Base-by-base conservation (phyloP, 208 protist species). In the Trypanosoma melophagium region DNA sequence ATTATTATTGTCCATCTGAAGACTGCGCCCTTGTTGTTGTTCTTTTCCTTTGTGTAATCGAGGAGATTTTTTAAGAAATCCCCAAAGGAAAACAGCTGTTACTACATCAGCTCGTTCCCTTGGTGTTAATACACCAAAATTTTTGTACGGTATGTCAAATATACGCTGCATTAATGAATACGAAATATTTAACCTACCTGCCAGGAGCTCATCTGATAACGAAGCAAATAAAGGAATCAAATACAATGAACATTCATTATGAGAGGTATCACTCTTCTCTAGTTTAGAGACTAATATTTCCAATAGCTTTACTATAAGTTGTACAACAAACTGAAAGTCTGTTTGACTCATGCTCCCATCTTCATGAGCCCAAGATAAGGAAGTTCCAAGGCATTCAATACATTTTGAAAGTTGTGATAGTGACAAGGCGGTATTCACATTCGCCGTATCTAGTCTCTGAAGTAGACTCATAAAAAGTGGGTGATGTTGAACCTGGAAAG, bases 371-470 rank as follows among this genome's bases (percentile, higher is more conserved):
- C 9, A 63, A 24, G 7, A 49, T 21, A 56, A 25, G 45, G n/a
- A 22, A 21, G n/a, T 14, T 71, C 38, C 10, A 64, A 85, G 57
- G 28, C 67, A 49, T 24, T 58, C 54, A 17, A 71, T 69, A n/a
- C 53, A 59, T 24, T 66, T 81, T 3, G 83, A 73, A 13, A 88
- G 52, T 68, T 88, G 83, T 42, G 78, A 76, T 1, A 60, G 10
- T 0, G 66, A 71, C 45, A 66, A 61, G 31, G 42, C 16, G 9
- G 31, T 1, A 7, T 52, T 40, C 38, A 62, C n/a, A 10, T 53
- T 31, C 12, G 65, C 40, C 7, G 71, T 66, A 35, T 45, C 58
- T 38, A 84, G 52, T 7, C 73, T 24, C 25, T 65, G 12, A 24
- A 83, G 50, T 17, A 88, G 63, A 14, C 25, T n/a, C 2, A 54